These are phyloP conservation scores for Alternaria triticimaculans DNA, from an alignment of 2,329 filamentous ascomycete genomes.

Conservation along the genomic window DNA sequence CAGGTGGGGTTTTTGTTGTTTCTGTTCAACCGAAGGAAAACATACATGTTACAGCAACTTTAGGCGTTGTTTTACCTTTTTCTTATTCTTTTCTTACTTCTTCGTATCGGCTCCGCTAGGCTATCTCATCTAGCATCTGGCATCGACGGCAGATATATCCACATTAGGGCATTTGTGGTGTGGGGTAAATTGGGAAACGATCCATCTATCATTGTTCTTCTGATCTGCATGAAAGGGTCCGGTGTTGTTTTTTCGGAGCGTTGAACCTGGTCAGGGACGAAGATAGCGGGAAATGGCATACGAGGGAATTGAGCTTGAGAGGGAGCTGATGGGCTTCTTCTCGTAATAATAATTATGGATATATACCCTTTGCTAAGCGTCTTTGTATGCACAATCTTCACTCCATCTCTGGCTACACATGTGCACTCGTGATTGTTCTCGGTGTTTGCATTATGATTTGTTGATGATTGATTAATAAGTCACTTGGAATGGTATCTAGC, in stretches of 20 bases:
- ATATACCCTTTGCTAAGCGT: neutral
- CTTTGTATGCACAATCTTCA: neutral
- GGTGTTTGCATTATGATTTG: neutral
- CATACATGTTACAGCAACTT: neutral
- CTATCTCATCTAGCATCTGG: neutral
- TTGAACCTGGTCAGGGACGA: neutral
- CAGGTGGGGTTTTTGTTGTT: constrained; percentile 7
- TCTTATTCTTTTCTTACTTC: neutral
- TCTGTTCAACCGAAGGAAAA: constrained; percentile 12
- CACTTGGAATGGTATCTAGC: constrained; percentile 4
- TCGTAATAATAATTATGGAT: constrained; percentile 5
- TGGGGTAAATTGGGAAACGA: neutral
- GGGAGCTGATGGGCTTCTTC: neutral
- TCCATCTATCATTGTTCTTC: neutral
- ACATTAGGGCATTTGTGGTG: neutral
- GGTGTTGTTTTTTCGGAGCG: neutral
- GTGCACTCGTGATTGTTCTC: neutral
- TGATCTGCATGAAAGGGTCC: neutral
- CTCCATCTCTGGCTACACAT: neutral
- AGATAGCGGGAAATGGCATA: neutral
- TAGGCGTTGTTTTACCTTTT: neutral
- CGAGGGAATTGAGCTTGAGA: neutral
- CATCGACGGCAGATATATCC: constrained; percentile 3
- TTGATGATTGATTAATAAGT: neutral
- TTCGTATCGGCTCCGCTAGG: neutral